phyloP scores from a whole-genome alignment of 495 filamentous ascomycete genomes.

The Durotheca rogersii region DNA sequence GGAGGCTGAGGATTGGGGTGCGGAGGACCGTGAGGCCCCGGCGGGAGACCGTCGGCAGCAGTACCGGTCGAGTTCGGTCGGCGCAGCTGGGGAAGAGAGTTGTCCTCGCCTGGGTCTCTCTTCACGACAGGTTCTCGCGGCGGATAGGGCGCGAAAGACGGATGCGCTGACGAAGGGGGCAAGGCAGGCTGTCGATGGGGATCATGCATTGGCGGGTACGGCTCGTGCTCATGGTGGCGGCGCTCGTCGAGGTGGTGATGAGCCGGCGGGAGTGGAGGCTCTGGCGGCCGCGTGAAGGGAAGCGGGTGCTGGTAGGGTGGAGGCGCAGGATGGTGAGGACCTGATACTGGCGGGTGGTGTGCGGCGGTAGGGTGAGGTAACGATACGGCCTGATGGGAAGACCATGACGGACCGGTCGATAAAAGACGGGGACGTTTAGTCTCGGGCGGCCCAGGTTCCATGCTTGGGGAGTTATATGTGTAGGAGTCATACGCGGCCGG shows the following conservation, averaged over 20 bases:
- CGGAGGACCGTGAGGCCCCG: conserved; percentile 38
- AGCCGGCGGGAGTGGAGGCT: conserved; percentile 37
- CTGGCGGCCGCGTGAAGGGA: conserved; percentile 43
- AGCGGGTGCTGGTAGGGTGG: conserved; percentile 45
- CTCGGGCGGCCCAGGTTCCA: conserved; percentile 52
- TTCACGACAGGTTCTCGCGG: conserved; percentile 51
- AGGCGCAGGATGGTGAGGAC: conserved; percentile 45
- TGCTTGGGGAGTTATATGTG: conserved; percentile 49
- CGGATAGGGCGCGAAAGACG: conserved; percentile 41
- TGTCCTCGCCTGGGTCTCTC: conserved; percentile 51
- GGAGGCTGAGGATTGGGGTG: conserved; percentile 31
- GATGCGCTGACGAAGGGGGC: conserved; percentile 48
- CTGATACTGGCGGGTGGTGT: conserved; percentile 37
- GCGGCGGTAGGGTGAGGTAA: conserved; percentile 48
- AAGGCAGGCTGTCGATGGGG: conserved; percentile 44
- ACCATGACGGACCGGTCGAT: conserved; percentile 45
- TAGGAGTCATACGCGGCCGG: conserved; percentile 36
- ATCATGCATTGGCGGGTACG: conserved; percentile 53
- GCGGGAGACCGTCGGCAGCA: conserved; percentile 40
- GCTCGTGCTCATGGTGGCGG: conserved; percentile 52
- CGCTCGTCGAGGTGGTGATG: conserved; percentile 48
- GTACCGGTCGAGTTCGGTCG: conserved; percentile 47
- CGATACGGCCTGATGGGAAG: conserved; percentile 47
- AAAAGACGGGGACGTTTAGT: conserved; percentile 51
- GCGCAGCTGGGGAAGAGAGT: conserved; percentile 44